Conservation (phyloP, 2,329 filamentous ascomycete species). For the Fusarium sp. region DNA sequence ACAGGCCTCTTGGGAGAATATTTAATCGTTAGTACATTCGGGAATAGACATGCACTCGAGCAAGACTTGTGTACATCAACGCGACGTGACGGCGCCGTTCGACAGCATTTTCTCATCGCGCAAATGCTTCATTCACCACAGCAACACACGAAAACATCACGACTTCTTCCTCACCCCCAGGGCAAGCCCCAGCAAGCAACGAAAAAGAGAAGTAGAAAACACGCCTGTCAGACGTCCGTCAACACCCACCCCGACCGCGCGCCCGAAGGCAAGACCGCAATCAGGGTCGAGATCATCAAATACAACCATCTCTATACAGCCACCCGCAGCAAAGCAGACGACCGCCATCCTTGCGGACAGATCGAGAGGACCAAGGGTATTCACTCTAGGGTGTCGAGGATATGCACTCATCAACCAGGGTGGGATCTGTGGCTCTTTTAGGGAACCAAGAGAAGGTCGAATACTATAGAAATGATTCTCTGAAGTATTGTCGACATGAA, state of each 20-base stretch:
- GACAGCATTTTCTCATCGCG: rapidly evolving
- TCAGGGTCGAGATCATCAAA: constrained; percentile 91
- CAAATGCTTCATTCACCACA: rapidly evolving
- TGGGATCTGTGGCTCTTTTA: constrained; percentile 93
- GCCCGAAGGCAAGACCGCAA: constrained; percentile 79
- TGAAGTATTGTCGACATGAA: constrained; percentile 71
- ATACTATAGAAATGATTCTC: constrained; percentile 99
- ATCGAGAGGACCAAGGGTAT: constrained; percentile 43
- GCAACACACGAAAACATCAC: not conserved
- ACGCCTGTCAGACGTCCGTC: constrained; percentile 90
- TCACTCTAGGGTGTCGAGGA: constrained; percentile 72
- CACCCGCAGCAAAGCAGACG: constrained; percentile 34
- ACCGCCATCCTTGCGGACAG: constrained; percentile 65
- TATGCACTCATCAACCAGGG: constrained; percentile 61
- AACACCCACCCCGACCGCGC: constrained; percentile 80
- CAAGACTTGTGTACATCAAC: too few relatives aligned
- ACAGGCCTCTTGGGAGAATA: not conserved
- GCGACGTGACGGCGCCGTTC: rapidly evolving
- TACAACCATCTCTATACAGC: constrained; percentile 82
- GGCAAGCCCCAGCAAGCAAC: constrained; percentile 60
- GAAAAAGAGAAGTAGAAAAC: constrained; percentile 65
- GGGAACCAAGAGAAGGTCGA: constrained; percentile 91
- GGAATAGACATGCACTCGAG: not conserved
- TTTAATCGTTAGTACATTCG: not conserved
- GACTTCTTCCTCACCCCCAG: constrained; percentile 62